phyloP scores from a whole-genome alignment of 257 asterid genomes.

The Gentiana dahurica region DNA sequence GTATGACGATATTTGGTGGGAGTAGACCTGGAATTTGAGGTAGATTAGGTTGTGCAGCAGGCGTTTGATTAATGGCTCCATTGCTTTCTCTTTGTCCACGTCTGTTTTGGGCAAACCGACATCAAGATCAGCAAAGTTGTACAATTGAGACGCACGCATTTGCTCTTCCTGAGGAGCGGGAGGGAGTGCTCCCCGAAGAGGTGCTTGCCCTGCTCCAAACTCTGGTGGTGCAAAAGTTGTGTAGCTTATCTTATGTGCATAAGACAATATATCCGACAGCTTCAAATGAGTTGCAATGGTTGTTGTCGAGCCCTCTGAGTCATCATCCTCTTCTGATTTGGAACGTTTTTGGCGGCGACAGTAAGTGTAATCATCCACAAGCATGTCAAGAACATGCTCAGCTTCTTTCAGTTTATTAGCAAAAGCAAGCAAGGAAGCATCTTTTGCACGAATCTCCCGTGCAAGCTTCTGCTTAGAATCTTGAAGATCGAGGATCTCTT shows the following conservation, averaged over 20 bases:
- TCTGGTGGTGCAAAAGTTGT: slow-evolving; percentile 97
- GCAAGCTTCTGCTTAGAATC: slow-evolving; percentile 63
- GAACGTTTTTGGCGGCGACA: slow-evolving; percentile 37
- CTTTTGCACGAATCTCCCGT: slow-evolving; percentile 57
- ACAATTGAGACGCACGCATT: slow-evolving; percentile 82
- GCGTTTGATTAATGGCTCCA: slow-evolving; percentile 56
- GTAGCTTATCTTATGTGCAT: slow-evolving; percentile 82
- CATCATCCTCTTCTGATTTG: slow-evolving; percentile 22
- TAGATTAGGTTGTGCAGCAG: slow-evolving; percentile 23
- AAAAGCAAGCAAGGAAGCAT: slow-evolving; percentile 51
- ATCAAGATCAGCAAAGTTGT: slow-evolving; percentile 56
- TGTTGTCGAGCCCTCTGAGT: slow-evolving; percentile 37
- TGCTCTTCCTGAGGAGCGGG: slow-evolving; percentile 99
- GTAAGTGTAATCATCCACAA: slow-evolving; percentile 76
- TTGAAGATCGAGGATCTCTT: slow-evolving; percentile 86
- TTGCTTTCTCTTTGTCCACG: slow-evolving; percentile 39
- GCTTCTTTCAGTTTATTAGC: slow-evolving; percentile 72
- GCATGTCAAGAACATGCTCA: slow-evolving; percentile 63
- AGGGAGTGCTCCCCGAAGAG: slow-evolving; percentile 83
- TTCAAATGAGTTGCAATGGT: slow-evolving; percentile 64
- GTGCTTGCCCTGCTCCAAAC: slow-evolving; percentile 70
- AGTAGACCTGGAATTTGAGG: slow-evolving; percentile 38
- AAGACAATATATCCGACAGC: slow-evolving; percentile 59
- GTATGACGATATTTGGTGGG: slow-evolving; percentile 60
- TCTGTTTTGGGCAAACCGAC: slow-evolving; percentile 68